phyloP scores from a whole-genome alignment of 192 early-diverging fungal genomes.

The Dissophora ornata region DNA sequence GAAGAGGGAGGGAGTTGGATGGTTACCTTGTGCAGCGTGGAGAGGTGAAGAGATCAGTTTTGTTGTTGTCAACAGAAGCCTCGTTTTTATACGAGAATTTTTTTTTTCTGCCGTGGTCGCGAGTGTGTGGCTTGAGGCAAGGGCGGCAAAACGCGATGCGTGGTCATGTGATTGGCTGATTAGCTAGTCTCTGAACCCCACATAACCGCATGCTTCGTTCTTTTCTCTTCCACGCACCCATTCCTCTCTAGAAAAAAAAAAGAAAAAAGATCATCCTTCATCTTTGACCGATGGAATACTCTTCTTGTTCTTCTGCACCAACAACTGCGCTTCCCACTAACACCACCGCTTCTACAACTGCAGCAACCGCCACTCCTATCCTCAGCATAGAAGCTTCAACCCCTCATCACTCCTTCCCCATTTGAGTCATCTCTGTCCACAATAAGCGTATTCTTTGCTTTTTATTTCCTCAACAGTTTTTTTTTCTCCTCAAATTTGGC shows the following conservation, averaged over 20 bases:
- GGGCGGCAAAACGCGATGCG: too few species aligned
- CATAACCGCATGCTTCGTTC: not conserved
- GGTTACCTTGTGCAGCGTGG: constrained; percentile 19
- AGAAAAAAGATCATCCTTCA: not conserved
- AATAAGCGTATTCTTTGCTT: too few species aligned
- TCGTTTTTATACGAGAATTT: constrained; percentile 16
- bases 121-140: too few species aligned
- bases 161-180: too few species aligned
- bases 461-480: too few species aligned
- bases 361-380: not conserved
- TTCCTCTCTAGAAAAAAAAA: not conserved
- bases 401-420: constrained; percentile 23
- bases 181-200: too few species aligned
- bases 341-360: not conserved
- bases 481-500: too few species aligned
- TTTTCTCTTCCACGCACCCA: not conserved
- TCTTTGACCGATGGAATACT: constrained; percentile 24
- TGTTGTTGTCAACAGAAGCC: not conserved
- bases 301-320: constrained; percentile 3
- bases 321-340: too few species aligned
- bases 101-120: constrained; percentile 2
- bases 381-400: not conserved
- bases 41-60: constrained; percentile 2
- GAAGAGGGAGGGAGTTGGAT: not conserved
- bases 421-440: constrained; percentile 3